These are phyloP conservation scores for Cymbomonas tetramitiformis DNA, from an alignment of 139 green algal genomes.

Conservation along the genomic window DNA sequence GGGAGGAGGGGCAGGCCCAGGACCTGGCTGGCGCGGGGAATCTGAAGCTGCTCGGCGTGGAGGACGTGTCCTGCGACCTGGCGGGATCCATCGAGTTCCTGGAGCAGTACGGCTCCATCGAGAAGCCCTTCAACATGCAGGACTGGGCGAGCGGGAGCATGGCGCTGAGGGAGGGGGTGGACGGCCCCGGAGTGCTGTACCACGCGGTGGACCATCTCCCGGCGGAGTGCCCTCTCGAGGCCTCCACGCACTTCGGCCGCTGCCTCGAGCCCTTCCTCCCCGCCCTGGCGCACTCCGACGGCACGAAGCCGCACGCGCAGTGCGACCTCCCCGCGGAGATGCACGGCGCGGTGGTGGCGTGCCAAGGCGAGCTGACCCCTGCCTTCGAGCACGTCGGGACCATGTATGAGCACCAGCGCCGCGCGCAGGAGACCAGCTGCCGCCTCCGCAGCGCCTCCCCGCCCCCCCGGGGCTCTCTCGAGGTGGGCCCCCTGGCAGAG, in stretches of 20 bases:
- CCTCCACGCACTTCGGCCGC: constrained; percentile 23
- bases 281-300: background rate
- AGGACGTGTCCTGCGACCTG: constrained; percentile 24
- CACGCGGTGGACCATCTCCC: constrained; percentile 22
- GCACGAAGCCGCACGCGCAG: too few relatives aligned
- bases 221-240: background rate
- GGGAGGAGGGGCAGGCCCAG: too few relatives aligned
- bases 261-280: constrained; percentile 13
- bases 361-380: constrained; percentile 2
- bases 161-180: constrained; percentile 15
- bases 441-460: background rate
- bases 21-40: too few relatives aligned
- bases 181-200: constrained; percentile 13
- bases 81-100: constrained; percentile 23
- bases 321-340: constrained; percentile 5
- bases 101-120: constrained; percentile 8
- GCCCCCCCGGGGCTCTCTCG: too few relatives aligned
- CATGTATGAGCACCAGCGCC: background rate
- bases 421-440: background rate
- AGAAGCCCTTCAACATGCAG: constrained; percentile 21
- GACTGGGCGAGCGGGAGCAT: background rate
- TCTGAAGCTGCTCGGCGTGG: constrained; percentile 19
- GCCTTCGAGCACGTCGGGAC: constrained; percentile 15
- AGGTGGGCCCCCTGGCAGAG: too few relatives aligned
- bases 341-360: background rate